Percentiles rank a stretch among this genome's conserved stretches.
These are phyloP conservation scores for Capsicum pubescens DNA, from an alignment of 257 asterid species.

Conservation along the genomic window DNA sequence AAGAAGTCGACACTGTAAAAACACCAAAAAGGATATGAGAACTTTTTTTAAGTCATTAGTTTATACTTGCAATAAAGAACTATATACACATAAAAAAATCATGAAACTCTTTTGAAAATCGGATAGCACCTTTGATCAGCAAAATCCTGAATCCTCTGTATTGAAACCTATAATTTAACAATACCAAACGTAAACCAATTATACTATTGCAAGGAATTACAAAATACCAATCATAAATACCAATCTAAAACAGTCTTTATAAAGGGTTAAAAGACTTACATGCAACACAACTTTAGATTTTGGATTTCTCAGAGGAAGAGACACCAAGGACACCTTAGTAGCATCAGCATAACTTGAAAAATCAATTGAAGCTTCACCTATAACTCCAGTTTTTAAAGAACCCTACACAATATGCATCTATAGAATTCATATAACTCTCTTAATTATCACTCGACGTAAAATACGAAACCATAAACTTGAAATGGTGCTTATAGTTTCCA, in stretches of 20 bases:
- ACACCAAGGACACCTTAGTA: slow-evolving; percentile 65
- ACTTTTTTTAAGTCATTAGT: slow-evolving; percentile 11
- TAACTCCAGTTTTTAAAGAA: slow-evolving; percentile 53
- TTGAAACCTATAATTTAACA: slow-evolving; percentile 62
- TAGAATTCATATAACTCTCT: slow-evolving; percentile 34
- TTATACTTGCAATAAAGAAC: neutral
- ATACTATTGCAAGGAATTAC: neutral
- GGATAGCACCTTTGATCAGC: slow-evolving; percentile 66
- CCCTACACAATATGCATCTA: slow-evolving; percentile 56
- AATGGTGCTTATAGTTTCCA: slow-evolving; percentile 69
- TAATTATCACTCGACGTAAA: slow-evolving; percentile 42
- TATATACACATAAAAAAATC: neutral
- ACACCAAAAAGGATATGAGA: slow-evolving; percentile 31
- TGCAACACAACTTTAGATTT: slow-evolving; percentile 71
- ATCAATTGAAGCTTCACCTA: slow-evolving; percentile 94
- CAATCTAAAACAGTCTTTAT: neutral
- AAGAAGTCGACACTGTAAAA: slow-evolving; percentile 47
- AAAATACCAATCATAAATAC: slow-evolving; percentile 10
- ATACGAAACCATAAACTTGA: slow-evolving; percentile 33
- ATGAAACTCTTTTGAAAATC: neutral
- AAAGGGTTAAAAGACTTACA: slow-evolving; percentile 47
- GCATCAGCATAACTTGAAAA: slow-evolving; percentile 79
- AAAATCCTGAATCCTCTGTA: slow-evolving; percentile 74
- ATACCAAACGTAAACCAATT: slow-evolving; percentile 17
- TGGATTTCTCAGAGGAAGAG: slow-evolving; percentile 85